Evolutionary conservation across 768 basidiomycete genomes (phyloP), one percentile per base, ranked within the genome.

Genomic region (Pulveroboletus sp.): DNA sequence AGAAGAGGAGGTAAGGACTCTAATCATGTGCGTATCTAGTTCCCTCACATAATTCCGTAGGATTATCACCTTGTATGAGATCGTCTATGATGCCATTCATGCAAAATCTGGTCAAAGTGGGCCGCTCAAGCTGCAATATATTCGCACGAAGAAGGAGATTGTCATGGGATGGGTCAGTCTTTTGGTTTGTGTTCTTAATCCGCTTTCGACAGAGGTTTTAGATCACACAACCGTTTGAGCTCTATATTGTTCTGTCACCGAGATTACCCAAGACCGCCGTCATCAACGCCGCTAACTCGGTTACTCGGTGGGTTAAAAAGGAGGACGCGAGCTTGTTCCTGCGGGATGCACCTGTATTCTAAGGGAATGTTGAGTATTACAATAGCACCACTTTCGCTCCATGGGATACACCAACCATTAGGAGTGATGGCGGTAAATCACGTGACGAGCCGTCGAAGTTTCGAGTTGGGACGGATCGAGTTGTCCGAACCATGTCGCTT

Each of bases 191-290:
- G 2, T 10, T 11, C 19, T 13, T 16, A 29, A 30, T 16, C 24
- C 37, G 11, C 11, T 37, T 31, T 43, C 14, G 32, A 58, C 27
- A 3, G 22, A 11, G 6, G 22, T 40, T 12, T 26, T 61, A 98
- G 94, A 86, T 94, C 50, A 96, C 94, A 0, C 88, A 93, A 60
- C 85, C 86, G 0, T 97, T 96, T 62, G 96, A 98, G 66, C 70
- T 98, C 14, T 98, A 96, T 63, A 69, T 95, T 43, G 76, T 87
- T 0, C 65, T 94, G 13, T 89, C 92, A 1, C 89, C 91, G 10
- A 75, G 79, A 41, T 63, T 97, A 45, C 90, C 95, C 6, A 97
- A 97, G 75, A 85, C 83, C 43, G 92, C 89, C 0, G 85, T 82
- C 2, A 84, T 97, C 13, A 81, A 84, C 12, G 89, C 93, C 5